Base-by-base conservation (phyloP, 371 early-diverging fungal genomes). In the Mucor racemosus region DNA sequence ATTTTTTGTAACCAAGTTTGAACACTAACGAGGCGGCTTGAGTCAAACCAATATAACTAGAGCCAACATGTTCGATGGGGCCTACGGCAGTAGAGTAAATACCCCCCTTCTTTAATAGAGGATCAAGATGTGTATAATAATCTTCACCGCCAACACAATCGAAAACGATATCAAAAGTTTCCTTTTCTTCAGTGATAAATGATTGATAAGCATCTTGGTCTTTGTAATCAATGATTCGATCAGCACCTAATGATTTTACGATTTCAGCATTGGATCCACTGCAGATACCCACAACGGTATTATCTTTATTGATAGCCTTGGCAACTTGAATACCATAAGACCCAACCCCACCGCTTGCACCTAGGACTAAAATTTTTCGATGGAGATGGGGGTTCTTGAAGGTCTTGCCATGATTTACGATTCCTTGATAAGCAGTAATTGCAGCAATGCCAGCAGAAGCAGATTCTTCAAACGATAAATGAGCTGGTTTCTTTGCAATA, bases 281-380 rank as follows among this genome's bases (percentile, higher is more conserved):
- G 55, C 90, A 88, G n/a, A 90, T 84, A n/a, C 79, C 92, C 1
- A 85, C 81, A 0, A 90, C 90, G 17, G 79, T 55, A 2, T 88
- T 88, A 6, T 80, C 76, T 4, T 39, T 39, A 34, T 66, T 39
- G 33, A 78, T 36, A 1, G 75, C 68, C 57, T 89, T 90, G 21
- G 87, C 91, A 5, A 90, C 15, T 65, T 92, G 92, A 11, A 91
- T 81, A 7, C 79, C 88, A 55, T 79, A 86, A 1, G 78, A 73
- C 4, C 91, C 92, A 48, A 86, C 81, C 48, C 88, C 88, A 7
- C 88, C 88, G 17, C 84, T 80, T 7, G 86, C 88, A 40, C 88
- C 90, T 21, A 81, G 59, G 11, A 90, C 60, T 6, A 90, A 60
- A 10, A 88, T 71, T 14, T 61, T 71, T 34, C 63, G 56, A n/a